phyloP scores from a whole-genome alignment of 179 eudicot species.

The Heliamphora pulchella region DNA sequence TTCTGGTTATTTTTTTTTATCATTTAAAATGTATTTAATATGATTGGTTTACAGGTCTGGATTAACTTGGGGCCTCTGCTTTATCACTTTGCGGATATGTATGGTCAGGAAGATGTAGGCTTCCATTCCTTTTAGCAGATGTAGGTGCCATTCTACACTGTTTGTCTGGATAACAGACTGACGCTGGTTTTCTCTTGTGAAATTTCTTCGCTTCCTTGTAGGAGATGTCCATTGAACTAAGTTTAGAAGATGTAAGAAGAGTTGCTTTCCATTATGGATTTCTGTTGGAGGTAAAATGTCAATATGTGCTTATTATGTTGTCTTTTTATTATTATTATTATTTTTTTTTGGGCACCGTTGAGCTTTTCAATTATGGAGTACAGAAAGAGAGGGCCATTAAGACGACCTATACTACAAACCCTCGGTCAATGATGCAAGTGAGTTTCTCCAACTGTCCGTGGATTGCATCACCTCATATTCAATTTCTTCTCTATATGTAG shows the following conservation, averaged over 20 bases:
- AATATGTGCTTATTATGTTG: not conserved
- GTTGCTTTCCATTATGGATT: constrained; percentile 76
- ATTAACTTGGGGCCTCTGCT: constrained; percentile 96
- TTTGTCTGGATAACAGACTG: constrained; percentile 3
- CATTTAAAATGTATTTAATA: not conserved
- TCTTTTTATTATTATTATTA: not conserved
- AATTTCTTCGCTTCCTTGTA: constrained; percentile 21
- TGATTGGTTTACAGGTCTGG: constrained; percentile 63
- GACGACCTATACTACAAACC: constrained; percentile 81
- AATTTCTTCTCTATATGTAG: not conserved
- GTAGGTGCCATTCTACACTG: not conserved
- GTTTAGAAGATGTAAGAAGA: constrained; percentile 91
- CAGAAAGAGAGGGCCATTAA: constrained; percentile 75
- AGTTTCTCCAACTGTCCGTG: constrained; percentile 13
- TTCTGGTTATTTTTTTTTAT: not conserved
- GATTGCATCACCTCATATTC: not conserved
- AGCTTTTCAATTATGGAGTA: not conserved
- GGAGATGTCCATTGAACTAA: constrained; percentile 96
- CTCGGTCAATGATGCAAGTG: constrained; percentile 97
- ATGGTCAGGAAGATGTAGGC: constrained; percentile 75
- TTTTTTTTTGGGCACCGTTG: not conserved
- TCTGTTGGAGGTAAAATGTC: constrained; percentile 58
- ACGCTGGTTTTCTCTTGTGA: not conserved
- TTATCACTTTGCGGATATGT: constrained; percentile 91
- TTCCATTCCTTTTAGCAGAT: constrained; percentile 13